These are phyloP conservation scores for Euphorbia tirucalli DNA, from an alignment of 345 rosid species.

Conservation along the genomic window DNA sequence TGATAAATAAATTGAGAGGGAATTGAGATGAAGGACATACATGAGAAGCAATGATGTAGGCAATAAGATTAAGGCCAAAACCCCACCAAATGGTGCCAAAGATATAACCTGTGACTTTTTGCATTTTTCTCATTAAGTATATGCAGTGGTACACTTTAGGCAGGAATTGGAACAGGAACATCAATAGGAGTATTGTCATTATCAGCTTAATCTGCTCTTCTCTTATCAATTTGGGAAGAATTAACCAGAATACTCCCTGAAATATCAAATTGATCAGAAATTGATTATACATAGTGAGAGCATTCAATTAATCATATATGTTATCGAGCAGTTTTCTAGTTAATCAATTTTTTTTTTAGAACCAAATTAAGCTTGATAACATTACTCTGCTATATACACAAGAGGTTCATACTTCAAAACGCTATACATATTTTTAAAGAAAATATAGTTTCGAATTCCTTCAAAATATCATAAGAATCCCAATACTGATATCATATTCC, in stretches of 20 bases:
- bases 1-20: background rate
- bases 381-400: no score
- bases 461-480: background rate
- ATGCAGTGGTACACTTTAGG: conserved; percentile 89
- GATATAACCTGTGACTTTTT: conserved; percentile 83
- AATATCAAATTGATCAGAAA: background rate
- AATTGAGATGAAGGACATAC: conserved; percentile 35
- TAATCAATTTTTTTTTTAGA: no score
- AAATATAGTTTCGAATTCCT: background rate
- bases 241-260: conserved; percentile 80
- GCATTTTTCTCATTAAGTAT: conserved; percentile 71
- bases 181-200: conserved; percentile 60
- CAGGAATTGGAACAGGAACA: conserved; percentile 56
- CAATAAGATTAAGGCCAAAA: conserved; percentile 81
- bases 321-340: no score
- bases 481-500: no score
- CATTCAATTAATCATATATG: no score
- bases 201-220: conserved; percentile 60
- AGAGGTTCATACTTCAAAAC: background rate
- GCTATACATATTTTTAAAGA: no score
- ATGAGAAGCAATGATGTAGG: conserved; percentile 89
- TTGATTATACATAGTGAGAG: no score
- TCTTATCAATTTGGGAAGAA: conserved; percentile 60
- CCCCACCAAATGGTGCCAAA: conserved; percentile 99
- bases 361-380: no score